Evolutionary conservation across 345 rosid genomes (phyloP).

Genomic region (Boechera divaricarpa): DNA sequence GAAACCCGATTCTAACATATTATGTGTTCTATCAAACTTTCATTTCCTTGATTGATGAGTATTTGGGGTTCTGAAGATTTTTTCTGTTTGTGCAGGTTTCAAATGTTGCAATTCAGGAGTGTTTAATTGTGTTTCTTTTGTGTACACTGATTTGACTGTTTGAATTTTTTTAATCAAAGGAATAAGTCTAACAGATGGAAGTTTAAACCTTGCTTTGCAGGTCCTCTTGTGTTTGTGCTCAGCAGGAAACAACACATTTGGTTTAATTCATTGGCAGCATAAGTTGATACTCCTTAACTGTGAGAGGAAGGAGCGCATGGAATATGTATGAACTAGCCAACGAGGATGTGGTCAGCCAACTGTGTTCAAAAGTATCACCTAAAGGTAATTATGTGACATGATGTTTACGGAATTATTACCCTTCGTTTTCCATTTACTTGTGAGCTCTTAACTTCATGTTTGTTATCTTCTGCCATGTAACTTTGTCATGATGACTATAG

Average conservation of each 20-base stretch:
- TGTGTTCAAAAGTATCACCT: constrained; percentile 22
- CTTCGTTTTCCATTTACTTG: not conserved
- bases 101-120: constrained; percentile 62
- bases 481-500: not conserved
- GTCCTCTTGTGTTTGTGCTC: constrained; percentile 33
- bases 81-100: constrained; percentile 75
- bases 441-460: constrained; percentile 15
- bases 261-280: constrained; percentile 1
- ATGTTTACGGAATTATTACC: constrained; percentile 1
- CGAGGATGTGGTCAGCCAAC: constrained; percentile 10
- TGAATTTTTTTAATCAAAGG: not conserved
- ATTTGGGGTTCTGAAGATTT: constrained; percentile 47
- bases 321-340: not conserved
- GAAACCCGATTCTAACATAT: constrained; percentile 20
- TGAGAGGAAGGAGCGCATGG: constrained; percentile 19
- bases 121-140: constrained; percentile 41
- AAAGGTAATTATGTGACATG: constrained; percentile 23
- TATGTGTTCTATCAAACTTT: constrained; percentile 11
- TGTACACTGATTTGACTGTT: constrained; percentile 40
- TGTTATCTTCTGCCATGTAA: constrained; percentile 17
- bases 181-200: constrained; percentile 33
- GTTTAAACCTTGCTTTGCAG: constrained; percentile 38
- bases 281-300: constrained; percentile 14
- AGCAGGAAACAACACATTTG: constrained; percentile 2
- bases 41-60: constrained; percentile 42